phyloP scores from a whole-genome alignment of 2,329 filamentous ascomycete genomes.

The Myrmaecium sp. region DNA sequence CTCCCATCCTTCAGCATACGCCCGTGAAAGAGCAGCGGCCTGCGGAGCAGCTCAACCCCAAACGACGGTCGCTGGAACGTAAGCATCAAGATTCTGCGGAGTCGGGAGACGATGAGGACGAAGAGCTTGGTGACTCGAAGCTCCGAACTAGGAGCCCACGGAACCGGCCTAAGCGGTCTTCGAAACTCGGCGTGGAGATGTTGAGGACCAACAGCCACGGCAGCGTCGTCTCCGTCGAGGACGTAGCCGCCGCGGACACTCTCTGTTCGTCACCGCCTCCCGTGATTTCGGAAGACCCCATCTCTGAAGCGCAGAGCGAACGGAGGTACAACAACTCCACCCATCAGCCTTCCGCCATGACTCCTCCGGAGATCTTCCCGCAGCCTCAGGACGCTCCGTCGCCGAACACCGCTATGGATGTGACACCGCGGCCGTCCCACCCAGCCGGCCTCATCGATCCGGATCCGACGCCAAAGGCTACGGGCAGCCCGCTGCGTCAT shows the following conservation, averaged over 20 bases:
- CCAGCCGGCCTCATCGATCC: conserved; percentile 16
- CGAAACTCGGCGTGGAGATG: conserved; percentile 91
- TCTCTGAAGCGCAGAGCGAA: conserved; percentile 18
- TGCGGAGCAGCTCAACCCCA: conserved; percentile 55
- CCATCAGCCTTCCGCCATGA: conserved; percentile 22
- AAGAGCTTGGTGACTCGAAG: conserved; percentile 54
- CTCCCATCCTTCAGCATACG: conserved; percentile 37
- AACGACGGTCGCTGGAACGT: conserved; percentile 59
- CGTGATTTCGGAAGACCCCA: conserved; percentile 23
- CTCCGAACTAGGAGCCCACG: conserved; percentile 35
- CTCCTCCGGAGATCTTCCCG: conserved; percentile 35
- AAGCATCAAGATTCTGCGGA: conserved; percentile 59
- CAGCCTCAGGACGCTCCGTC: conserved; percentile 23
- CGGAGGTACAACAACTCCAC: conserved; percentile 10
- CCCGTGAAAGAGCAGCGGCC: conserved; percentile 45
- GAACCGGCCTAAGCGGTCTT: conserved; percentile 32
- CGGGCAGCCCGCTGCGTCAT: conserved; percentile 4
- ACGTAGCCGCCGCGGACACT: conserved; percentile 18
- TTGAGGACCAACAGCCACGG: conserved; percentile 93
- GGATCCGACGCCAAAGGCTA: conserved; percentile 25
- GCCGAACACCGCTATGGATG: conserved; percentile 19
- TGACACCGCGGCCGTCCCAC: conserved; percentile 20
- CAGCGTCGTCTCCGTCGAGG: conserved; percentile 41
- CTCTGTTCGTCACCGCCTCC: conserved; percentile 22
- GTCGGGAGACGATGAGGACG: conserved; percentile 88